Evolutionary conservation across 1,284 basidiomycete genomes (phyloP).

Genomic region (Cryptococcus jaspeensis): DNA sequence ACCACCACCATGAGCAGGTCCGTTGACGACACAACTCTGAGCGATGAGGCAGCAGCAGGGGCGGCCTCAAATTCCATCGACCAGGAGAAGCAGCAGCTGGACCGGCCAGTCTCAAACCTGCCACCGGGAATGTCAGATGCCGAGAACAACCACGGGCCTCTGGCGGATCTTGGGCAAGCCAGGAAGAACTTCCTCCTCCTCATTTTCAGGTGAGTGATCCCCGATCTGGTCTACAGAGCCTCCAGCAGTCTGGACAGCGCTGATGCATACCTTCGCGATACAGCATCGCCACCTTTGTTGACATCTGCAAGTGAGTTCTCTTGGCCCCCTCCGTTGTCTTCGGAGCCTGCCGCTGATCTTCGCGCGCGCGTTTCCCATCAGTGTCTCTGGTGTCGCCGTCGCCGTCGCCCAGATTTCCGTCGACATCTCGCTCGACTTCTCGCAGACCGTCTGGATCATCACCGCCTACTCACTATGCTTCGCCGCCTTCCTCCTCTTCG

Average conservation of each 20-base stretch:
- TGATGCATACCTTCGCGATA: too few species aligned
- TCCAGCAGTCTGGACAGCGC: too few species aligned
- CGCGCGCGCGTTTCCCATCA: neutral
- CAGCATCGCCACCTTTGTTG: conserved; percentile 29
- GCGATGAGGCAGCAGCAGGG: too few species aligned
- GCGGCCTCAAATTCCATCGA: neutral
- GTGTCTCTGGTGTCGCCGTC: conserved; percentile 32
- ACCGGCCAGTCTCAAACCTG: neutral
- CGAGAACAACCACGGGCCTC: too few species aligned
- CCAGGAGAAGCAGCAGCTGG: neutral
- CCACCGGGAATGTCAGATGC: too few species aligned
- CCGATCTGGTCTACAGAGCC: too few species aligned
- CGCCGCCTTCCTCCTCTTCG: conserved; percentile 42
- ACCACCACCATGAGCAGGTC: neutral
- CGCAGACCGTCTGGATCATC: conserved; percentile 40
- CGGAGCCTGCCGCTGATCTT: too few species aligned
- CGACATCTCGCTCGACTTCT: conserved; percentile 29
- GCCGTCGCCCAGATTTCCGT: conserved; percentile 34
- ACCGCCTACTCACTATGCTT: conserved; percentile 36
- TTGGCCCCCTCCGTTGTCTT: too few species aligned
- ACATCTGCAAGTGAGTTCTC: conserved; percentile 28
- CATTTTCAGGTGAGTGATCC: conserved; percentile 5
- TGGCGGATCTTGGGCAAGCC: conserved; percentile 9
- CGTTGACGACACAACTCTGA: too few species aligned
- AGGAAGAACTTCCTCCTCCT: conserved; percentile 17